These are phyloP conservation scores for Digitaria exilis DNA, from an alignment of 202 grass and related monocot species.

Conservation along the genomic window DNA sequence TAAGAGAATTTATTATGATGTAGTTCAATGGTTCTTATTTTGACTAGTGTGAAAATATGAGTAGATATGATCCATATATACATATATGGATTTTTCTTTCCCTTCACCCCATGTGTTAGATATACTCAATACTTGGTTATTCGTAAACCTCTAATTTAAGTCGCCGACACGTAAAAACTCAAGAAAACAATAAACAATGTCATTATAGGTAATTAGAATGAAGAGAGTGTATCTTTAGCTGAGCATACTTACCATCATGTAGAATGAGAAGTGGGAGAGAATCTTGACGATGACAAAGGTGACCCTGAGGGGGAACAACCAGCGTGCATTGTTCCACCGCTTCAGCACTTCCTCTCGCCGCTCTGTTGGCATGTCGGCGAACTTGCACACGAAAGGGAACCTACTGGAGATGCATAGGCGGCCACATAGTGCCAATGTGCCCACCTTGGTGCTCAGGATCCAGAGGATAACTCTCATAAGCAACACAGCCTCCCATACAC, in stretches of 20 bases:
- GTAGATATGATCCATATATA: too few species aligned
- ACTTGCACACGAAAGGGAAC: slow-evolving; percentile 49
- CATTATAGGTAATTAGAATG: too few species aligned
- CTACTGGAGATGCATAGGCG: slow-evolving; percentile 29
- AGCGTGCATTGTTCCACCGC: slow-evolving; percentile 46
- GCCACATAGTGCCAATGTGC: slow-evolving; percentile 65
- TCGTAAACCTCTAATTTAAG: too few species aligned
- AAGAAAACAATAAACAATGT: too few species aligned
- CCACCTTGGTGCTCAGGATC: slow-evolving; percentile 54
- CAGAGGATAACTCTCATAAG: slow-evolving; percentile 53
- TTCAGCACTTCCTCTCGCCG: slow-evolving; percentile 51
- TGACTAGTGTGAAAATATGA: too few species aligned
- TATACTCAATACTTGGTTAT: too few species aligned
- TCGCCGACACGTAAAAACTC: too few species aligned
- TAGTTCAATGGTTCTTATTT: too few species aligned
- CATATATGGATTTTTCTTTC: too few species aligned
- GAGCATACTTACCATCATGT: slow-evolving; percentile 39
- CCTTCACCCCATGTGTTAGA: too few species aligned
- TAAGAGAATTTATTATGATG: too few species aligned
- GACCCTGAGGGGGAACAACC: slow-evolving; percentile 53
- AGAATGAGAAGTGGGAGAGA: slow-evolving; percentile 49
- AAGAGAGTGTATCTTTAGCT: background rate
- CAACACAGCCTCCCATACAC: slow-evolving; percentile 44
- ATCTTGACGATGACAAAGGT: slow-evolving; percentile 50
- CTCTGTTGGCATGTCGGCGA: slow-evolving; percentile 57